A percentile compares a stretch with the other conserved stretches of the same genome.
Evolutionary conservation across 345 rosid genomes (phyloP).

Genomic region (Ceriops decandra): DNA sequence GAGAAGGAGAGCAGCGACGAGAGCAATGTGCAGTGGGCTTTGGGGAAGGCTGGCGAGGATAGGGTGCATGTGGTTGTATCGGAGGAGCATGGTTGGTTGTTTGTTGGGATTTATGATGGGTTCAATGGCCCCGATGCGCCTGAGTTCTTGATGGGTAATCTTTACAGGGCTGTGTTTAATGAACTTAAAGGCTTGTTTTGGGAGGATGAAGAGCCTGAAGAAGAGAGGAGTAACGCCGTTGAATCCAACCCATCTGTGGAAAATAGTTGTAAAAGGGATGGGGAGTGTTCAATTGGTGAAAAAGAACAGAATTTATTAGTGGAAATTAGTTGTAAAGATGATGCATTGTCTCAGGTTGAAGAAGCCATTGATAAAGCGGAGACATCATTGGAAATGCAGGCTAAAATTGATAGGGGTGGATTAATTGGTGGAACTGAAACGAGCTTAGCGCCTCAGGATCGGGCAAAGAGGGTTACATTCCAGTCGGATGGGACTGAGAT

Average conservation of each 20-base stretch:
- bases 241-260: slow-evolving; percentile 23
- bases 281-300: slow-evolving; percentile 9
- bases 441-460: slow-evolving; percentile 12
- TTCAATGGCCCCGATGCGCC: slow-evolving; percentile 98
- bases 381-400: slow-evolving; percentile 3
- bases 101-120: slow-evolving; percentile 94
- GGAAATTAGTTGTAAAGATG: neutral
- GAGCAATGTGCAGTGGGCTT: slow-evolving; percentile 86
- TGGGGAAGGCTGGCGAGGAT: slow-evolving; percentile 97
- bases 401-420: slow-evolving; percentile 7
- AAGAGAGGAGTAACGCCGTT: slow-evolving; percentile 18
- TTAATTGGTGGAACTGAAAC: slow-evolving; percentile 1
- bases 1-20: slow-evolving; percentile 31
- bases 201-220: slow-evolving; percentile 54
- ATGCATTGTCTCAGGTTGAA: neutral
- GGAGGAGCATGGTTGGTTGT: slow-evolving; percentile 97
- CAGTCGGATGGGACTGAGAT: slow-evolving; percentile 51
- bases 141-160: slow-evolving; percentile 95
- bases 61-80: slow-evolving; percentile 93
- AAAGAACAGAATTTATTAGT: slow-evolving; percentile 8
- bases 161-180: slow-evolving; percentile 80
- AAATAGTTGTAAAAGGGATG: slow-evolving; percentile 15
- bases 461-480: slow-evolving; percentile 51
- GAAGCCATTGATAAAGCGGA: slow-evolving; percentile 9
- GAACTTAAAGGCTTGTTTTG: slow-evolving; percentile 90